Conservation (phyloP, 2,329 filamentous ascomycete genomes). For the Capronia epimyces region DNA sequence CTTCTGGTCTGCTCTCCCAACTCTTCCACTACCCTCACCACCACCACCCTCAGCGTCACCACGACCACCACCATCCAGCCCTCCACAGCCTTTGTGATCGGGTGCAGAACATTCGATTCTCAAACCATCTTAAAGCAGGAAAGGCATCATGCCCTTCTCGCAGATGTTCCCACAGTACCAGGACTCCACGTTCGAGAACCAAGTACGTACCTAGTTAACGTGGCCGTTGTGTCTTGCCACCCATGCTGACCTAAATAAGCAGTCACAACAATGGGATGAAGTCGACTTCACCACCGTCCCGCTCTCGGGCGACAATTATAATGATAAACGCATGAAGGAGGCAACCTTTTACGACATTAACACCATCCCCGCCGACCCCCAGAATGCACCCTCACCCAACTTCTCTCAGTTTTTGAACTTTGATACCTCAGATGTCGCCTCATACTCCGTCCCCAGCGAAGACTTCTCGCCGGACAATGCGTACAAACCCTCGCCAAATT, state of each 20-base stretch:
- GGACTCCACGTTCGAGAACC: conserved; percentile 12
- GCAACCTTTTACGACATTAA: conserved; percentile 11
- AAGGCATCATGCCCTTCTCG: conserved; percentile 17
- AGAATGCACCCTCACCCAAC: conserved; percentile 19
- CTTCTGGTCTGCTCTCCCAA: conserved; percentile 1
- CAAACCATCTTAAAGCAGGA: not conserved
- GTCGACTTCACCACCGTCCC: conserved; percentile 16
- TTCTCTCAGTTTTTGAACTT: conserved; percentile 23
- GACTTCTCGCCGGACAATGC: conserved; percentile 5
- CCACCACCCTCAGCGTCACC: not conserved
- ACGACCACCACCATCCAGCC: not conserved
- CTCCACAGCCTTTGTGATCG: not conserved
- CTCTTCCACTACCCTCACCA: conserved; percentile 1
- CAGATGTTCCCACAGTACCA: conserved; percentile 16
- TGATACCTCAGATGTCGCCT: conserved; percentile 15
- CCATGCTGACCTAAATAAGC: conserved; percentile 5
- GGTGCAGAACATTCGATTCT: conserved; percentile 15
- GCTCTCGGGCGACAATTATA: conserved; percentile 11
- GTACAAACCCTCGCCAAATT: conserved; percentile 7
- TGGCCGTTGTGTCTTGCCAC: conserved; percentile 1
- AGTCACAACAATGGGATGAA: conserved; percentile 19
- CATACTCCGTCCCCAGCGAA: conserved; percentile 13
- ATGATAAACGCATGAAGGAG: conserved; percentile 7
- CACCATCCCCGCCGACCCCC: conserved; percentile 2
- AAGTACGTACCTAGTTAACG: conserved; percentile 13